Base-by-base conservation (phyloP, 2,329 filamentous ascomycete genomes). In the Fusarium mexicanum region DNA sequence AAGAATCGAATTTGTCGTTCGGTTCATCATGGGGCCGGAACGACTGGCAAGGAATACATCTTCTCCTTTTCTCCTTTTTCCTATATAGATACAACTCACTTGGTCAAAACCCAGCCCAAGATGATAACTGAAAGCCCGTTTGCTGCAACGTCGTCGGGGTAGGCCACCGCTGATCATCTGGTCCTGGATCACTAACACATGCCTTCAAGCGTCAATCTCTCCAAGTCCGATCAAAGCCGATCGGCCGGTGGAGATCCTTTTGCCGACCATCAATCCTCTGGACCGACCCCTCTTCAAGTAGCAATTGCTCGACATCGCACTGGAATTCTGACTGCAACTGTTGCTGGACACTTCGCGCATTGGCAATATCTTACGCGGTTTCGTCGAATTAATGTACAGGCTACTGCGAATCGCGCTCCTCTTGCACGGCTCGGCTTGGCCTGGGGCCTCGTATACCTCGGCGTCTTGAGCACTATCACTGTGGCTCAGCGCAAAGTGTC, bases 281-380 rank as follows among this genome's bases (percentile, higher is more conserved):
- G 69, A 38, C 77, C 75, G 71, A 79, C 76, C 73, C 77, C 77
- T 79, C 77, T 79, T 63, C 72, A 77, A 62, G 53, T 68, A 33
- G 63, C 71, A 31, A 66, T 78, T 53, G 71, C 69, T 67, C 68
- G 71, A 55, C 72, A 77, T 60, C 74, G 76, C 44, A 77, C 68
- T 60, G 69, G 71, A 40, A 67, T 79, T 66, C 50, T 79, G 33
- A 67, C 76, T 31, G 69, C 73, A 38, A 78, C 77, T 38, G 68
- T 79, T 43, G 61, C 73, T 61, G 68, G 76, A 35, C 77, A 79
- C 66, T 79, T 79, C 48, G 69, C 69, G 33, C 73, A 78, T 59
- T 79, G 76, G 66, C 76, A 79, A 55, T 79, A 77, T 66, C 60
- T 78, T 26, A 74, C 67, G 37, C 63, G 71, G 20, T 67, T 70